Evolutionary conservation across 2,329 filamentous ascomycete genomes (phyloP).

Genomic region (Aspergillus pseudoviridinutans): DNA sequence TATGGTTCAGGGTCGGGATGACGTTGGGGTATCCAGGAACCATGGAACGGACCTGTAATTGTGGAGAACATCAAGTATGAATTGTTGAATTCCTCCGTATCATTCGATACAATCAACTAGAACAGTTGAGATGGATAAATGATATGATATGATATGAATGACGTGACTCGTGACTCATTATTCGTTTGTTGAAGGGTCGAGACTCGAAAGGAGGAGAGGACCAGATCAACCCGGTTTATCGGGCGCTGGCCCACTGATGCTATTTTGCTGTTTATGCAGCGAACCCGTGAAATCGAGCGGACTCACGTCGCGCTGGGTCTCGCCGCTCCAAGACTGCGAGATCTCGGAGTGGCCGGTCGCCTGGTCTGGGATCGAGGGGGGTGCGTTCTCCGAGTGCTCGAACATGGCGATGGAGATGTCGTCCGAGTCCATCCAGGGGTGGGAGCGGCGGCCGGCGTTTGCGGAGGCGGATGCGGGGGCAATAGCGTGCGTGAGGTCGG

Average conservation of each 20-base stretch:
- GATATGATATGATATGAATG: too few species aligned
- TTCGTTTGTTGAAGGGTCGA: neutral
- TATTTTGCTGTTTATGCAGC: conserved; percentile 2
- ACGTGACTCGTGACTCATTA: conserved; percentile 12
- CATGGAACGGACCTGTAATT: neutral
- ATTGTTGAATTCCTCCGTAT: neutral
- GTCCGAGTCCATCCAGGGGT: conserved; percentile 33
- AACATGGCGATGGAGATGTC: conserved; percentile 39
- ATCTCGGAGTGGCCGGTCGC: conserved; percentile 21
- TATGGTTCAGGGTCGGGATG: too few species aligned
- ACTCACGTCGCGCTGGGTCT: conserved; percentile 21
- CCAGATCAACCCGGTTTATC: neutral
- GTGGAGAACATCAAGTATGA: neutral
- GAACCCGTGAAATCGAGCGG: conserved; percentile 22
- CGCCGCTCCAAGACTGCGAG: conserved; percentile 28
- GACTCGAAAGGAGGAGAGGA: too few species aligned
- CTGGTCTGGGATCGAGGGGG: conserved; percentile 9
- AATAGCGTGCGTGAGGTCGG: conserved; percentile 39
- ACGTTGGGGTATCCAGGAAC: too few species aligned
- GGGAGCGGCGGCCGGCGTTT: conserved; percentile 14
- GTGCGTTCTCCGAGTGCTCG: conserved; percentile 22
- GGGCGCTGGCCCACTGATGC: neutral
- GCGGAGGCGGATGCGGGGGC: conserved; percentile 9
- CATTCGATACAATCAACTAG: neutral
- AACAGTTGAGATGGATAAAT: too few species aligned